phyloP scores from a whole-genome alignment of 148 eudicot genomes.

The Amaranthus hypochondriacus region DNA sequence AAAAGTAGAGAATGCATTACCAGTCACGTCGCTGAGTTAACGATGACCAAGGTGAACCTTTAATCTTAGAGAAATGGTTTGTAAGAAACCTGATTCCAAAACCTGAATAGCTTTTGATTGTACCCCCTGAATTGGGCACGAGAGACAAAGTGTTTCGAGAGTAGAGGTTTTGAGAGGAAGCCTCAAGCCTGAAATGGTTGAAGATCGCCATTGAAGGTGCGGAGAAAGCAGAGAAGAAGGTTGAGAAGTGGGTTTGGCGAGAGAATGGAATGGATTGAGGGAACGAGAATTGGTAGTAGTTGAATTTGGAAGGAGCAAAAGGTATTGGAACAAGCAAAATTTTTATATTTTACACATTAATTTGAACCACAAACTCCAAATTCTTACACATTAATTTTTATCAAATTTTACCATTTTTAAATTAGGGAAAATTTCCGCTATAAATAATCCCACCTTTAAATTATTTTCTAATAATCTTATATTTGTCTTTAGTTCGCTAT shows the following conservation, averaged over 20 bases:
- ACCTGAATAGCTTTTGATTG: slow-evolving; percentile 21
- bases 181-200: slow-evolving; percentile 35
- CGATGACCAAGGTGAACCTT: slow-evolving; percentile 15
- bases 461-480: too few species aligned
- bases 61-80: slow-evolving; percentile 16
- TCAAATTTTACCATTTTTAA: too few species aligned
- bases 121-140: slow-evolving; percentile 28
- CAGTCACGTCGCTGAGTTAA: slow-evolving; percentile 28
- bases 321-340: too few species aligned
- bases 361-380: too few species aligned
- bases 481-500: too few species aligned
- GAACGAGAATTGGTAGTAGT: slow-evolving; percentile 9
- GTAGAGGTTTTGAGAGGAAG: slow-evolving; percentile 28
- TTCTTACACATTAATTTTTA: too few species aligned
- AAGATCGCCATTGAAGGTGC: slow-evolving; percentile 22
- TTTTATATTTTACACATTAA: too few species aligned
- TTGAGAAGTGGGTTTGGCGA: slow-evolving; percentile 14
- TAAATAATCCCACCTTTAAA: too few species aligned
- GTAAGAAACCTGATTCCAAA: slow-evolving; percentile 13
- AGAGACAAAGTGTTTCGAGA: slow-evolving; percentile 25
- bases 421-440: too few species aligned
- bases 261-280: slow-evolving; percentile 15
- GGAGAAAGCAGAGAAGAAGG: slow-evolving; percentile 21
- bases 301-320: not conserved
- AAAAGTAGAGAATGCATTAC: slow-evolving; percentile 21